Conservation (phyloP, 257 asterid species). For the Przewalskia tangutica region DNA sequence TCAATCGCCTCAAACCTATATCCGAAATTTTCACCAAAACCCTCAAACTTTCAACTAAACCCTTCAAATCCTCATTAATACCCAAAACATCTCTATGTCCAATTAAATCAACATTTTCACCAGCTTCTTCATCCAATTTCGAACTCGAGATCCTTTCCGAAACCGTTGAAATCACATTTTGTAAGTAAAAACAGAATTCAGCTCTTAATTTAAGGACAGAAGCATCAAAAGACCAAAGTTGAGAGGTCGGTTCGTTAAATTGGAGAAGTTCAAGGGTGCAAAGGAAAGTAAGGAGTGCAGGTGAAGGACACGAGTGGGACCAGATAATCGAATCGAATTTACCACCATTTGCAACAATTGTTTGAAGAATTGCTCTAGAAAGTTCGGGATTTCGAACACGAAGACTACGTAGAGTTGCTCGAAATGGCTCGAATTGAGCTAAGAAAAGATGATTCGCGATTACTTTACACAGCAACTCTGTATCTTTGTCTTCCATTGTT, state of each 20-base stretch:
- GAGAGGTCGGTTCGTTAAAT: conserved; percentile 60
- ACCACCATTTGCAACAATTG: conserved; percentile 62
- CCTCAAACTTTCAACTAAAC: conserved; percentile 31
- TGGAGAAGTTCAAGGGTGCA: conserved; percentile 72
- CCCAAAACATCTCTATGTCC: conserved; percentile 8
- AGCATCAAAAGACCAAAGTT: conserved; percentile 68
- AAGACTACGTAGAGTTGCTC: conserved; percentile 69
- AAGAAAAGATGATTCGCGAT: conserved; percentile 70
- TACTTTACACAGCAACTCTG: conserved; percentile 53
- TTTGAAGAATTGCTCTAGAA: conserved; percentile 65
- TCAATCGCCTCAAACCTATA: conserved; percentile 58
- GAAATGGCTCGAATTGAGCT: conserved; percentile 91
- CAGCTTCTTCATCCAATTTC: conserved; percentile 20
- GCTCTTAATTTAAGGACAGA: conserved; percentile 57
- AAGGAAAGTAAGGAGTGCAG: conserved; percentile 57
- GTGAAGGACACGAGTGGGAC: conserved; percentile 80
- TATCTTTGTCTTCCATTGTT: conserved; percentile 59
- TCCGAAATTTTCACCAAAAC: conserved; percentile 44
- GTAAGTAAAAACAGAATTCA: conserved; percentile 68
- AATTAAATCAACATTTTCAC: conserved; percentile 24
- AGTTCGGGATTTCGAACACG: conserved; percentile 70
- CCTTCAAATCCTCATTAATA: conserved; percentile 13
- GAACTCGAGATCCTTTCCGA: conserved; percentile 23
- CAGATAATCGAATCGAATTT: conserved; percentile 57
- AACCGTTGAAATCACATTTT: conserved; percentile 38